Evolutionary conservation across 768 basidiomycete species (phyloP).

Genomic region (Mycena capillaripes): DNA sequence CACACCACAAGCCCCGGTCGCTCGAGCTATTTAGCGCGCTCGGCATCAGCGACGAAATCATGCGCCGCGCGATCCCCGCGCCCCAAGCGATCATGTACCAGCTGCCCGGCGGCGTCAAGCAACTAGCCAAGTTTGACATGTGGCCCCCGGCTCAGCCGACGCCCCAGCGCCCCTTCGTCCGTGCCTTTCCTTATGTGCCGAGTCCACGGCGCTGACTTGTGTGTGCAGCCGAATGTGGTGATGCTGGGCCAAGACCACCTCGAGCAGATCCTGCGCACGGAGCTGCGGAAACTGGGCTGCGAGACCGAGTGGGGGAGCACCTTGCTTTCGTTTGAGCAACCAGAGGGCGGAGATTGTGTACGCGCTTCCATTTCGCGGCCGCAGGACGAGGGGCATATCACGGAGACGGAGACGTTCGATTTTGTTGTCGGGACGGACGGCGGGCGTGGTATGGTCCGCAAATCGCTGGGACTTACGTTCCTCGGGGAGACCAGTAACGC

Average conservation of each 20-base stretch:
- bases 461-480: constrained; percentile 42
- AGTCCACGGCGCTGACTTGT: neutral
- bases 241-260: constrained; percentile 44
- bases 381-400: constrained; percentile 13
- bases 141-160: constrained; percentile 36
- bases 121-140: constrained; percentile 37
- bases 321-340: constrained; percentile 43
- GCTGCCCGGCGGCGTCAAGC: constrained; percentile 34
- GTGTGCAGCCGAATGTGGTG: constrained; percentile 39
- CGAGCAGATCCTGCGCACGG: constrained; percentile 42
- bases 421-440: constrained; percentile 45
- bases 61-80: constrained; percentile 31
- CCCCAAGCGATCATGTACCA: constrained; percentile 38
- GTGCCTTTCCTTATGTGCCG: constrained; percentile 6
- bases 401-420: constrained; percentile 32
- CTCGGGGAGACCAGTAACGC: constrained; percentile 48
- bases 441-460: constrained; percentile 45
- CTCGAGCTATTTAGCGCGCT: constrained; percentile 46
- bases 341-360: constrained; percentile 38
- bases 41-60: constrained; percentile 40
- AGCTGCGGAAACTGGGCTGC: constrained; percentile 39
- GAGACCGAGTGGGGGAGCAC: constrained; percentile 42
- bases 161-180: constrained; percentile 44
- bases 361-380: constrained; percentile 36
- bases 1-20: constrained; percentile 40